A percentile compares a stretch with the other conserved stretches of the same genome.
Conservation (phyloP, 257 asterid genomes). For the Lantana camara region DNA sequence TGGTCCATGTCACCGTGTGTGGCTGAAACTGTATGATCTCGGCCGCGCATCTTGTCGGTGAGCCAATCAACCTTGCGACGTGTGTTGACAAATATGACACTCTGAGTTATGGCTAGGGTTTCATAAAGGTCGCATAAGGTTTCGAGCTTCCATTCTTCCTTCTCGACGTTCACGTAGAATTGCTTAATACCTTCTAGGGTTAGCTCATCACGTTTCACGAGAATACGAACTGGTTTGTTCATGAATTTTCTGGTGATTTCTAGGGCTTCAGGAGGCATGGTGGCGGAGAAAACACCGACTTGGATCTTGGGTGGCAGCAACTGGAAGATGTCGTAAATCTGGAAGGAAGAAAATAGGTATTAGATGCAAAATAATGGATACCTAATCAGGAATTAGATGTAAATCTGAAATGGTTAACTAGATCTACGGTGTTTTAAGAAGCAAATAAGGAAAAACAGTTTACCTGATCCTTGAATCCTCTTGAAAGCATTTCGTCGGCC, state of each 20-base stretch:
- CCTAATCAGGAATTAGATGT: no score
- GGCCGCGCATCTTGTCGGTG: constrained; percentile 57
- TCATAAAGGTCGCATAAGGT: constrained; percentile 63
- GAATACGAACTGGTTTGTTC: constrained; percentile 61
- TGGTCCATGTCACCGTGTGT: constrained; percentile 69
- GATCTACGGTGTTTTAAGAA: no score
- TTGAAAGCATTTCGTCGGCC: constrained; percentile 65
- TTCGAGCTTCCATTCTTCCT: constrained; percentile 61
- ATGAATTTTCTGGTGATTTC: constrained; percentile 61
- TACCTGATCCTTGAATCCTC: constrained; percentile 70
- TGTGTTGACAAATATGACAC: constrained; percentile 60
- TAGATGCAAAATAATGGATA: constrained; percentile 23
- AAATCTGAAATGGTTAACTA: no score
- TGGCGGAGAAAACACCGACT: constrained; percentile 69
- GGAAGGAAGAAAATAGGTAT: constrained; percentile 19
- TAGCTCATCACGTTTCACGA: constrained; percentile 63
- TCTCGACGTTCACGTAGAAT: constrained; percentile 48
- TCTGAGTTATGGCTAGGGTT: constrained; percentile 62
- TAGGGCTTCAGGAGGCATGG: constrained; percentile 73
- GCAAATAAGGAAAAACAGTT: neutral
- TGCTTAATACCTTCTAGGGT: constrained; percentile 68
- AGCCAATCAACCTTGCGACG: constrained; percentile 70
- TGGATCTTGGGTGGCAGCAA: constrained; percentile 62
- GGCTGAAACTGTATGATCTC: constrained; percentile 61
- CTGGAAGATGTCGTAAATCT: constrained; percentile 66